Evolutionary conservation across 2,329 filamentous ascomycete species (phyloP).

Genomic region (Sordariomycetes sp.): DNA sequence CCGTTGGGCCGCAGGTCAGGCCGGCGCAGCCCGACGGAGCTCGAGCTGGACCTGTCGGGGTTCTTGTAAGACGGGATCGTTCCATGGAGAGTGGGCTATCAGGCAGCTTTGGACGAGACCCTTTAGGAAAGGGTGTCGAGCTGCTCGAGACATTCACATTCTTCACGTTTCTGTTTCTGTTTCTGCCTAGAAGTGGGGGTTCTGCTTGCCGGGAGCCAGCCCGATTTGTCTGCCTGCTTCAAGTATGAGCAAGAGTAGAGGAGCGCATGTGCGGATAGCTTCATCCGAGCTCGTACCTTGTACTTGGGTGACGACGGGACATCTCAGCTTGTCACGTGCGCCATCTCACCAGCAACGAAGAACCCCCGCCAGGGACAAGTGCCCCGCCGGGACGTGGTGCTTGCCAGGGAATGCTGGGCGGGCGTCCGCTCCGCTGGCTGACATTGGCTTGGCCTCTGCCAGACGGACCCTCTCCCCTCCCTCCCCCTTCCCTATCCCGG

Average conservation of each 20-base stretch:
- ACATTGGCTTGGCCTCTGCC: neutral
- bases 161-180: too few relatives aligned
- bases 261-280: neutral
- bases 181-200: too few relatives aligned
- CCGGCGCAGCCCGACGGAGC: too few relatives aligned
- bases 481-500: neutral
- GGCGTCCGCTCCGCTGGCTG: neutral
- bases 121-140: too few relatives aligned
- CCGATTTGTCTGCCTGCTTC: too few relatives aligned
- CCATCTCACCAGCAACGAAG: neutral
- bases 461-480: neutral
- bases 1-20: neutral
- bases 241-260: neutral
- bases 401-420: neutral
- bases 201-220: too few relatives aligned
- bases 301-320: neutral
- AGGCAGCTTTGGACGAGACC: too few relatives aligned
- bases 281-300: neutral
- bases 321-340: neutral
- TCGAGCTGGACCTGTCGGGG: too few relatives aligned
- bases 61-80: too few relatives aligned
- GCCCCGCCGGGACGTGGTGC: neutral
- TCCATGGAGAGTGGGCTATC: too few relatives aligned
- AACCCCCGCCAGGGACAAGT: neutral
- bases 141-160: too few relatives aligned